A percentile compares a stretch with the other conserved stretches of the same genome.
Conservation (phyloP, 345 rosid species). For the Durio zibethinus region DNA sequence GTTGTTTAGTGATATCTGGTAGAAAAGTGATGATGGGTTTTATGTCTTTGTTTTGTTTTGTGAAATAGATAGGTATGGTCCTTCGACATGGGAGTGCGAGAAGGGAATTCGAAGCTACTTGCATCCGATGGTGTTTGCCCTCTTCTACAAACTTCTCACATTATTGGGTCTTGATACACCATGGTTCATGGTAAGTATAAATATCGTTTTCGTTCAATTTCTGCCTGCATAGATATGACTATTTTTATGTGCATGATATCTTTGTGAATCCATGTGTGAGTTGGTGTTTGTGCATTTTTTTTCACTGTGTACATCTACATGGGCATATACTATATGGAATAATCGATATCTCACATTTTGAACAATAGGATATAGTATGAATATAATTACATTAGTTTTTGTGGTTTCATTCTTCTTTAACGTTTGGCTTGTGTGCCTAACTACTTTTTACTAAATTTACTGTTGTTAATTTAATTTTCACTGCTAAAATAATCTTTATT, state of each 20-base stretch:
- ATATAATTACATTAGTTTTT: neutral
- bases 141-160: slow-evolving; percentile 62
- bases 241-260: neutral
- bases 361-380: neutral
- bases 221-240: neutral
- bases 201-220: neutral
- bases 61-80: slow-evolving; percentile 63
- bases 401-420: neutral
- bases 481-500: neutral
- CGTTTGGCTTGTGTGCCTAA: no score
- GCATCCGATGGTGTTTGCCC: slow-evolving; percentile 80
- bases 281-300: neutral
- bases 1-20: neutral
- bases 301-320: neutral
- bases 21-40: neutral
- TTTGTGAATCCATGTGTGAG: neutral
- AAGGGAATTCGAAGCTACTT: slow-evolving; percentile 83
- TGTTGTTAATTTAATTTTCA: neutral
- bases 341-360: neutral
- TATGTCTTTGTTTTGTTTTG: neutral
- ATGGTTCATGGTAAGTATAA: slow-evolving; percentile 58
- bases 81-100: slow-evolving; percentile 95
- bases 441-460: neutral
- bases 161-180: slow-evolving; percentile 67
- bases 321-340: neutral